These are phyloP conservation scores for Didymella sp. DNA, from an alignment of 2,329 filamentous ascomycete genomes.

Conservation along the genomic window DNA sequence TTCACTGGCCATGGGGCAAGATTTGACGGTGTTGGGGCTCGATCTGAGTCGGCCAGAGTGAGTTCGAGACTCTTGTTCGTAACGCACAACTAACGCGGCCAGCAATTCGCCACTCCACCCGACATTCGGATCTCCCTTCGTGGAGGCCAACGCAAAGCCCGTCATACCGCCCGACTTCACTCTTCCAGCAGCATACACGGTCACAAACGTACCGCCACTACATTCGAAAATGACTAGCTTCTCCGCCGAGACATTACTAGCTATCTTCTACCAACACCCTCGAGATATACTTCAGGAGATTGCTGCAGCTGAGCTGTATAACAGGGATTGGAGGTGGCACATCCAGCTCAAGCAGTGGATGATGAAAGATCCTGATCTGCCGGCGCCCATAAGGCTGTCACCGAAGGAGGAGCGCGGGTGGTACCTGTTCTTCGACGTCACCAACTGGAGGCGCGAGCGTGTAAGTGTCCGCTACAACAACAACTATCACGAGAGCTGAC, in stretches of 20 bases:
- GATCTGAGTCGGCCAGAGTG: conserved; percentile 69
- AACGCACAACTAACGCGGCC: conserved; percentile 26
- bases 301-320: conserved; percentile 66
- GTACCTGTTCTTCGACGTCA: conserved; percentile 63
- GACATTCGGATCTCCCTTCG: conserved; percentile 70
- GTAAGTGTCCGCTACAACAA: conserved; percentile 35
- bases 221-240: conserved; percentile 65
- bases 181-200: conserved; percentile 68
- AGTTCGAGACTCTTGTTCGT: conserved; percentile 26
- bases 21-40: conserved; percentile 68
- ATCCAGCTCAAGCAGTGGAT: conserved; percentile 62
- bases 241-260: conserved; percentile 70
- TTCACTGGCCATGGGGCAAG: conserved; percentile 66
- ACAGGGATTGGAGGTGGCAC: conserved; percentile 63
- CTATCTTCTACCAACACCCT: conserved; percentile 73
- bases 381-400: conserved; percentile 53
- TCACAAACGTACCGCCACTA: conserved; percentile 69
- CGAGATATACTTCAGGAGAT: conserved; percentile 71
- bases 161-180: conserved; percentile 67
- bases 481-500: conserved; percentile 21
- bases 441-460: conserved; percentile 60
- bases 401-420: conserved; percentile 59
- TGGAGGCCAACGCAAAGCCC: conserved; percentile 63
- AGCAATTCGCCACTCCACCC: conserved; percentile 64
- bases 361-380: conserved; percentile 59